Evolutionary conservation across 148 eudicot genomes (phyloP), one percentile per base, ranked within the genome.

Genomic region (Heliosperma pusillum): DNA sequence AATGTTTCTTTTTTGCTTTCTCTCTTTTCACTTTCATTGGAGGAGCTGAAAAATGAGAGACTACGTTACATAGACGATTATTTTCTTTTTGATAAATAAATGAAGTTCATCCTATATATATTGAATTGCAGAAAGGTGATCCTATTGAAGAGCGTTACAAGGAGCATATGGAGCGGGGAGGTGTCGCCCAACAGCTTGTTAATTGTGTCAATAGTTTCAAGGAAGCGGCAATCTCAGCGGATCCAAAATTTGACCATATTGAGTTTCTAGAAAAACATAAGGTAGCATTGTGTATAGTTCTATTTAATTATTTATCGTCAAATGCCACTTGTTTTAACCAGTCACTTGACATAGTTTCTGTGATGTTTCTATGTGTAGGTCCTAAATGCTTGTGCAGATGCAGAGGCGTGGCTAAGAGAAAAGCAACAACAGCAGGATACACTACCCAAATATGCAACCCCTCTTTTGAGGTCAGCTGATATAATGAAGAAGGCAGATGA

Each of bases 341-440:
- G 57, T 6, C 63, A 42, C 36, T 24, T 45, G 61, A 26, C 58
- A 10, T 62, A 0, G 71, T 20, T 62, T 42, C 7, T 30, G 19
- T 69, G 50, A 36, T 60, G 12, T 52, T 7, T 10, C 16, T 17
- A 10, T 57, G 3, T 20, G 0, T 40, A 94, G 98, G 97, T 91
- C 60, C 16, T 89, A 33, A 88, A 81, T 70, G 89, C 90, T 71
- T 90, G 96, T 76, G 88, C 56, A 19, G 89, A 90, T 71, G 96
- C 92, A 30, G 96, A 90, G 65, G 88, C 92, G 36, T 92, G 97
- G 98, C 77, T 92, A 27, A 89, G 92, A 73, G 97, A 92, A 88
- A 95, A 83, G 74, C 84, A 75, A 76, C 96, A 92, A 77, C 96
- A 86, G 61, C 98, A 92, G 80, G 97, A 90, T 55, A 77, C 81